Evolutionary conservation across 2,329 filamentous ascomycete genomes (phyloP).

Genomic region (Pyricularia pennisetigena): DNA sequence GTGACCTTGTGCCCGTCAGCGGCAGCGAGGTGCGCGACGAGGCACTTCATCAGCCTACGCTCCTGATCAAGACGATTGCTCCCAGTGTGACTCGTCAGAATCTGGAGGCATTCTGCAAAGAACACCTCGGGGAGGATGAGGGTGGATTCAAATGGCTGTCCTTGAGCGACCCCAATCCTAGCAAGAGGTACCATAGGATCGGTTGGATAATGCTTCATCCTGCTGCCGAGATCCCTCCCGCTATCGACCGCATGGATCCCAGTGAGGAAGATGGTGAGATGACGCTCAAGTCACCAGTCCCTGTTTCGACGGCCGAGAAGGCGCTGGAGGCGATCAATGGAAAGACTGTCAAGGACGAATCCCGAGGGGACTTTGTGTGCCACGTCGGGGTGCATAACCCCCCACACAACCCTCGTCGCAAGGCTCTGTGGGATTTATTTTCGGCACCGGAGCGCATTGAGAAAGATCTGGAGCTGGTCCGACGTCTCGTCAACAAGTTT

Average conservation of each 20-base stretch:
- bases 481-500: conserved; percentile 72
- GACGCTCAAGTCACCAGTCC: conserved; percentile 42
- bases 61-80: conserved; percentile 96
- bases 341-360: conserved; percentile 92
- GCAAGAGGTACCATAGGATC: conserved; percentile 94
- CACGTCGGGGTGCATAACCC: conserved; percentile 95
- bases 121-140: conserved; percentile 82
- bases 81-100: conserved; percentile 92
- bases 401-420: conserved; percentile 77
- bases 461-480: conserved; percentile 76
- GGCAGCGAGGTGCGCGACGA: conserved; percentile 86
- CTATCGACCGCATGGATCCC: conserved; percentile 61
- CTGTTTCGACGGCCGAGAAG: conserved; percentile 62
- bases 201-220: conserved; percentile 97
- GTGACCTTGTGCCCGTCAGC: conserved; percentile 75
- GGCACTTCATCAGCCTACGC: conserved; percentile 75
- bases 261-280: conserved; percentile 52
- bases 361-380: conserved; percentile 91
- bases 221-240: conserved; percentile 47
- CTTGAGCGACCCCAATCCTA: conserved; percentile 90
- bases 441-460: conserved; percentile 89
- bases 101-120: conserved; percentile 87
- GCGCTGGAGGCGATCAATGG: conserved; percentile 92
- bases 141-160: conserved; percentile 95
- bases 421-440: conserved; percentile 93